Percentiles rank a stretch among this genome's conserved stretches.
phyloP scores from a whole-genome alignment of 2,329 filamentous ascomycete genomes.

The Sodiomyces alkalinus region DNA sequence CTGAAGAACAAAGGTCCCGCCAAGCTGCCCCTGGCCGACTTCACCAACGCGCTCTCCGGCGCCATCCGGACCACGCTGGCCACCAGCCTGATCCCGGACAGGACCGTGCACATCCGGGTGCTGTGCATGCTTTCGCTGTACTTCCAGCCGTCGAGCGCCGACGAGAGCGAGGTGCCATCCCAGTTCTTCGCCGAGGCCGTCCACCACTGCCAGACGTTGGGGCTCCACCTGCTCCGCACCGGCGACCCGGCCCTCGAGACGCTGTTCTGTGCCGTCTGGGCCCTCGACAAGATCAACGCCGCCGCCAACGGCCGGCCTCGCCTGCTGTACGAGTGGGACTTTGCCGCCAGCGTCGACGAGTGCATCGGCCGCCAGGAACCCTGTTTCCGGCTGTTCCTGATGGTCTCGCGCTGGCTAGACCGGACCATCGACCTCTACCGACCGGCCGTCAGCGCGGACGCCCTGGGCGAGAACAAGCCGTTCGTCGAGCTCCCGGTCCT shows the following conservation, averaged over 20 bases:
- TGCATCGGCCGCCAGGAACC: constrained; percentile 35
- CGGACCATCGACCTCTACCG: constrained; percentile 45
- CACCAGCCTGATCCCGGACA: constrained; percentile 35
- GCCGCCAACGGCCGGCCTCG: constrained; percentile 45
- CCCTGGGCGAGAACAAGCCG: constrained; percentile 23
- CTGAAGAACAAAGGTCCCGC: constrained; percentile 22
- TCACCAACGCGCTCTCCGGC: constrained; percentile 30
- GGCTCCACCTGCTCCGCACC: constrained; percentile 32
- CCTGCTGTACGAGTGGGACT: constrained; percentile 44
- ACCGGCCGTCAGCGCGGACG: constrained; percentile 28
- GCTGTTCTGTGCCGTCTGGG: constrained; percentile 45
- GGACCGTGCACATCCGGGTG: constrained; percentile 38
- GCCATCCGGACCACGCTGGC: constrained; percentile 34
- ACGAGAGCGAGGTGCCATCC: constrained; percentile 38
- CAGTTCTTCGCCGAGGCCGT: constrained; percentile 37
- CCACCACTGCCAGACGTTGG: constrained; percentile 40
- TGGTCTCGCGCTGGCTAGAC: constrained; percentile 38
- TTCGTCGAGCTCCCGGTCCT: constrained; percentile 40
- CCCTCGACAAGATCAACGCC: constrained; percentile 42
- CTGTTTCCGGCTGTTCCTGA: constrained; percentile 41
- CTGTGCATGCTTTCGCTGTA: constrained; percentile 42
- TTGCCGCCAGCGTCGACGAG: constrained; percentile 35
- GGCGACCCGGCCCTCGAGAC: constrained; percentile 25
- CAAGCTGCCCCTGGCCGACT: constrained; percentile 28
- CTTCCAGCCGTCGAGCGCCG: constrained; percentile 35